Conservation (phyloP, 192 early-diverging fungal species). For the Backusella australiensis region DNA sequence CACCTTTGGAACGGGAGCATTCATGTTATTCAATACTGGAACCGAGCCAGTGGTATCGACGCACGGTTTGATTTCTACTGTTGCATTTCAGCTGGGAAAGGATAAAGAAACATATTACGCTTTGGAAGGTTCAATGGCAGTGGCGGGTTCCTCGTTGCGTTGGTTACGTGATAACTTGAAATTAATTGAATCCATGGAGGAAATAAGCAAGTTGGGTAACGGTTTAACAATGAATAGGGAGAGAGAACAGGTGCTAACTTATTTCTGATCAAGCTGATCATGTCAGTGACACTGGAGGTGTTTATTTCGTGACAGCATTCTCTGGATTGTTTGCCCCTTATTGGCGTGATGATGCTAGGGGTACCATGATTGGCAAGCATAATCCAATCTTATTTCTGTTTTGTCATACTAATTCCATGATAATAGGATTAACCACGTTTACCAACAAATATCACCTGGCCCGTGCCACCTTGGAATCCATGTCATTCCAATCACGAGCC, state of each 20-base stretch:
- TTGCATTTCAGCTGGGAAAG: slow-evolving; percentile 83
- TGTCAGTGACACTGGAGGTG: slow-evolving; percentile 75
- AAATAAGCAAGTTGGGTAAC: slow-evolving; percentile 65
- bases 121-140: slow-evolving; percentile 89
- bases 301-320: slow-evolving; percentile 96
- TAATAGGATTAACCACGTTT: slow-evolving; percentile 68
- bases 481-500: slow-evolving; percentile 87
- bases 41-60: slow-evolving; percentile 66
- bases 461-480: slow-evolving; percentile 84
- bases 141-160: slow-evolving; percentile 87
- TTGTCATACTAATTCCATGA: too few species aligned
- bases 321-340: slow-evolving; percentile 93
- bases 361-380: slow-evolving; percentile 69
- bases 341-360: slow-evolving; percentile 92
- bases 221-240: too few species aligned
- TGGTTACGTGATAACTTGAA: slow-evolving; percentile 89
- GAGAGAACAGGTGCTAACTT: background rate
- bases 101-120: slow-evolving; percentile 66
- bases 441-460: slow-evolving; percentile 87
- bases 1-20: slow-evolving; percentile 95
- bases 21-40: slow-evolving; percentile 96
- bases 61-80: slow-evolving; percentile 87
- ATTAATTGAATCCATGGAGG: slow-evolving; percentile 65
- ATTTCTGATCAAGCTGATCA: slow-evolving; percentile 39
- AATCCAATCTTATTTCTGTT: background rate